Conservation (phyloP, 139 green algal species). For the Chlorella sorokiniana region DNA sequence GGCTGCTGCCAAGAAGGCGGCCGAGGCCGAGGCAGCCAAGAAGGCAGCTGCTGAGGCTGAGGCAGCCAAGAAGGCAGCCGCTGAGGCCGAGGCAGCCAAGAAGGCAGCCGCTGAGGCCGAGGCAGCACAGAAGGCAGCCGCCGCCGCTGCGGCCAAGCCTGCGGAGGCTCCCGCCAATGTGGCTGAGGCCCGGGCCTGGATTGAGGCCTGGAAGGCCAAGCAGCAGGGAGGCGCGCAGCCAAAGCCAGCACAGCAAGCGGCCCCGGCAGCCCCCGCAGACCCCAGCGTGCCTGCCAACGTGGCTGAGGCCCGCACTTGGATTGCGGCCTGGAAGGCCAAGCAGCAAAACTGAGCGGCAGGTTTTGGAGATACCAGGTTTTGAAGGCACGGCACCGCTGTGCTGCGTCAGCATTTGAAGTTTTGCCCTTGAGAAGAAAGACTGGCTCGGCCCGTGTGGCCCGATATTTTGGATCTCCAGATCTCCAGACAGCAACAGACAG, state of each 20-base stretch:
- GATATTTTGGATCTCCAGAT: no score
- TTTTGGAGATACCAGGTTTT: no score
- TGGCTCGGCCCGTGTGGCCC: no score
- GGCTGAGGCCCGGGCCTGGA: constrained; percentile 52
- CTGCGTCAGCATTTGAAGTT: no score
- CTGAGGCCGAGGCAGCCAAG: constrained; percentile 5
- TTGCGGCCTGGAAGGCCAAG: constrained; percentile 41
- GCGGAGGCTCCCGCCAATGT: constrained; percentile 46
- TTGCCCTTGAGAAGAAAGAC: no score
- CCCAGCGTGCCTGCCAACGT: constrained; percentile 42
- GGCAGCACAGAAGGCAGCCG: constrained; percentile 34
- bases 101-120: constrained; percentile 19
- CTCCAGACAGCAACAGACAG: no score
- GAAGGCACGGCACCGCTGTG: background rate
- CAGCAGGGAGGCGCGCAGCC: constrained; percentile 2
- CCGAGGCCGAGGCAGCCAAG: background rate
- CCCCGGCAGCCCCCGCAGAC: background rate
- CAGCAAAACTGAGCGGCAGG: background rate
- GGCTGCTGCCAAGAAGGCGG: background rate
- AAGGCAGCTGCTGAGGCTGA: background rate
- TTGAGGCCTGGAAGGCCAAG: constrained; percentile 45
- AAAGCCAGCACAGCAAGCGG: background rate
- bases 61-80: no score
- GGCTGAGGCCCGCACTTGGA: constrained; percentile 51
- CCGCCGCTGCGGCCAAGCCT: constrained; percentile 24